Conservation (phyloP, 306 rosid genomes). For the Quercus alba region DNA sequence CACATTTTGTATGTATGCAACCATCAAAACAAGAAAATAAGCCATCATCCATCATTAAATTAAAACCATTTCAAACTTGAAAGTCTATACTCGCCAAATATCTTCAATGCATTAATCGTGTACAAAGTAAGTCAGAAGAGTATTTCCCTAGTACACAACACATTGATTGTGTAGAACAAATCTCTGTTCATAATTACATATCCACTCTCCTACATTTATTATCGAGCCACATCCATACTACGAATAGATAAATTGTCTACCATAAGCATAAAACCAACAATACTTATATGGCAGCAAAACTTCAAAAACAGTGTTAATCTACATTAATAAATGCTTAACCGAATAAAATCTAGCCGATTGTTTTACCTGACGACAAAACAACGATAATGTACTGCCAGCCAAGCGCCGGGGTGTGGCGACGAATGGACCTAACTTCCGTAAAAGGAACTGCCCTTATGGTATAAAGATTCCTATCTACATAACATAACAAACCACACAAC, state of each 20-base stretch:
- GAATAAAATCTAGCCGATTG: background rate
- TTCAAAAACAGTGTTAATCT: background rate
- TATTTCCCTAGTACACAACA: too few relatives aligned
- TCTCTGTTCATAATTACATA: background rate
- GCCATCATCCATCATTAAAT: background rate
- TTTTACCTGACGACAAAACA: constrained; percentile 78
- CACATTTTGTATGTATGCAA: background rate
- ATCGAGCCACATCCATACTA: too few relatives aligned
- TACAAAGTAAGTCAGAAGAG: too few relatives aligned
- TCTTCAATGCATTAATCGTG: too few relatives aligned
- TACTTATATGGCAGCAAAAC: background rate
- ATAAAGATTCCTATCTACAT: constrained; percentile 78
- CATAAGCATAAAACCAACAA: background rate
- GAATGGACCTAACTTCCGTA: constrained; percentile 83
- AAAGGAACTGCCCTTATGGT: constrained; percentile 79
- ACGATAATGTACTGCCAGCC: constrained; percentile 93
- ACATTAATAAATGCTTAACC: background rate
- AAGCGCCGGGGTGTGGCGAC: constrained; percentile 84
- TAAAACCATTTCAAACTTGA: background rate
- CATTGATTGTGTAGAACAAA: background rate
- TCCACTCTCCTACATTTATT: background rate
- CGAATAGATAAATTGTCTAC: background rate
- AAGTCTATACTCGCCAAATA: background rate
- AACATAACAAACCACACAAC: constrained; percentile 26
- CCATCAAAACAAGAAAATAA: background rate